Evolutionary conservation across 1,284 basidiomycete genomes (phyloP), one percentile per base, ranked within the genome.

Genomic region (Ceratobasidium theobromae): DNA sequence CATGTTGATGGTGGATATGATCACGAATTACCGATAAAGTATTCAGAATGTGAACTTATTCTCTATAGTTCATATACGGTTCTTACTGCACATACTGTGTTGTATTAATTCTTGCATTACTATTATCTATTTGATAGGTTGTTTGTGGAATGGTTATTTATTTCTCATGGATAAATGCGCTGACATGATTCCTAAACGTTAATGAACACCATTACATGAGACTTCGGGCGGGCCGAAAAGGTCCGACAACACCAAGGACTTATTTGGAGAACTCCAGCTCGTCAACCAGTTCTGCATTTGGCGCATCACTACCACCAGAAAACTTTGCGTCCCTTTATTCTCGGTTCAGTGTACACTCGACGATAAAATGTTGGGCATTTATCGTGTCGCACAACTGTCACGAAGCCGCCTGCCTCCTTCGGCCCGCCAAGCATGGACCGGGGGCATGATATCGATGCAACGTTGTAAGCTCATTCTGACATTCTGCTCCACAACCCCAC

Each of bases 1-100:
- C 41, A 33, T 70, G 45, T 48, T 70, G 43, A 65, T 53, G 60
- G 58, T 68, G 21, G 48, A 67, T 11, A 51, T 67, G n/a, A n/a
- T n/a, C n/a, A n/a, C n/a, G 55, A 4, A 48, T 12, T 60, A 35
- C 18, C 43, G 18, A 6, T 45, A 45, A 45, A 45, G 5, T 38
- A 21, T 21, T 45, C 5, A 6, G 18, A 21, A 8, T 45, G 18
- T 8, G 9, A 21, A n/a, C 43, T 6, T 45, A 21, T 45, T 6
- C 43, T 21, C 18, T 6, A 45, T 11, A 45, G 18, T 11, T 45
- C 43, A 11, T 45, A 45, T 18, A 25, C n/a, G 25, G 48, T 27
- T 6, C 48, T n/a, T 27, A 8, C 8, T 51, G 4, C 27, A 23
- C 21, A 9, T 9, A 8, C 12, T 46, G 35, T 28, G 18, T 40